Base-by-base conservation (phyloP, 1,139 yeast species). In the Saccharomycopsis hybrid region DNA sequence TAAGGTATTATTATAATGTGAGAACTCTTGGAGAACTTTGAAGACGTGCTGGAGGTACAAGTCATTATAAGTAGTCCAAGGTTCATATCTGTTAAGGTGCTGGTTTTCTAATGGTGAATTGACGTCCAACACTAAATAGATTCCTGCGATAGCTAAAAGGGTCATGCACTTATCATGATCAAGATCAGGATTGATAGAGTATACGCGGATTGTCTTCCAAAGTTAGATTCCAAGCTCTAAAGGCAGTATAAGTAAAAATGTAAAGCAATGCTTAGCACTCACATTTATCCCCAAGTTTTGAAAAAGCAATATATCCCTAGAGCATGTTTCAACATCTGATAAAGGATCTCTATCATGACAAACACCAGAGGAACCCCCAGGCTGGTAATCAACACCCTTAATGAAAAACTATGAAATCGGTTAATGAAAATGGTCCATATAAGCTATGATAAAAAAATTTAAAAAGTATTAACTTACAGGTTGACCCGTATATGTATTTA, bases 91-190 rank as follows among this genome's bases (percentile, higher is more conserved):
- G 62, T 89, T 83, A 60, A 92, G 71, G 59, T 88, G 90, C 60
- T 85, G 92, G 48, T 79, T 77, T 18, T 74, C 77, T 48, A 83
- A 65, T 0, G 97, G 97, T 0, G 96, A 85, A 64, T 89, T 90
- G 38, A 92, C 96, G 65, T 92, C 98, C 39, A 92, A 71, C 35
- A 92, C 82, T 50, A 92, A 74, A 63, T 92, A 92, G 37, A 92
- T 90, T 0, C 97, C 97, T 0, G 97, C 95, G 5, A 82, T 73
- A 3, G 96, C 97, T 52, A 92, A 72, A 69, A 90, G 68, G 0
- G 95, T 77, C 97, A 92, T 92, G 63, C 98, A 92, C 51, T 74
- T 76, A 59, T 90, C 95, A 65, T 92, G 98, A 63, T 89, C 76
- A 53, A 88, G 69, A 53, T 81, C 80, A 2, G 97, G 86, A 59